Conservation (phyloP, 306 rosid species). For the Ormosia emarginata region DNA sequence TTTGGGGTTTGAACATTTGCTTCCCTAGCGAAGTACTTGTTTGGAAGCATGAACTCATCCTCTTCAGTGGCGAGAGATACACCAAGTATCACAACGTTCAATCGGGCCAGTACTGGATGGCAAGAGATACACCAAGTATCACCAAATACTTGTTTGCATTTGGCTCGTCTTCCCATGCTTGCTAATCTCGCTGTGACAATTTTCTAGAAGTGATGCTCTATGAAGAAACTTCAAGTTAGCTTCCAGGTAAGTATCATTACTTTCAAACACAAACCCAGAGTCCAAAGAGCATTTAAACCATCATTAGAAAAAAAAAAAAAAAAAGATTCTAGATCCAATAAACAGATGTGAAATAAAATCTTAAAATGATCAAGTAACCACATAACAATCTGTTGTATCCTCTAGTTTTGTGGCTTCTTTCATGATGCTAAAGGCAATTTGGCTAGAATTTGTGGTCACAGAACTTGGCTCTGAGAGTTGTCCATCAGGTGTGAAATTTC, state of each 20-base stretch:
- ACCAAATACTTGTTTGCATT: no score
- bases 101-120: slow-evolving; percentile 53
- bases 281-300: no score
- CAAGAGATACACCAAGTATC: not conserved
- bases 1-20: slow-evolving; percentile 68
- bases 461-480: slow-evolving; percentile 30
- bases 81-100: slow-evolving; percentile 63
- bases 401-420: slow-evolving; percentile 46
- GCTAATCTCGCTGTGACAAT: slow-evolving; percentile 38
- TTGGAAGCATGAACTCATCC: slow-evolving; percentile 57
- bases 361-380: slow-evolving; percentile 36
- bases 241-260: slow-evolving; percentile 70
- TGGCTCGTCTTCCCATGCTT: not conserved
- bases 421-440: slow-evolving; percentile 29
- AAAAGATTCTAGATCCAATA: not conserved
- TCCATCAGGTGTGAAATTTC: slow-evolving; percentile 23
- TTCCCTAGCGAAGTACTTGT: slow-evolving; percentile 43
- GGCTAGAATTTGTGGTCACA: slow-evolving; percentile 23
- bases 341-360: slow-evolving; percentile 1
- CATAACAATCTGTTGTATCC: slow-evolving; percentile 44
- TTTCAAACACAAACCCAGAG: slow-evolving; percentile 57
- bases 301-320: no score
- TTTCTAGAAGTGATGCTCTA: slow-evolving; percentile 60
- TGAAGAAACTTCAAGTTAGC: slow-evolving; percentile 79
- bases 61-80: slow-evolving; percentile 72